Conservation (phyloP, 1,139 yeast genomes). For the Pichia sp. region DNA sequence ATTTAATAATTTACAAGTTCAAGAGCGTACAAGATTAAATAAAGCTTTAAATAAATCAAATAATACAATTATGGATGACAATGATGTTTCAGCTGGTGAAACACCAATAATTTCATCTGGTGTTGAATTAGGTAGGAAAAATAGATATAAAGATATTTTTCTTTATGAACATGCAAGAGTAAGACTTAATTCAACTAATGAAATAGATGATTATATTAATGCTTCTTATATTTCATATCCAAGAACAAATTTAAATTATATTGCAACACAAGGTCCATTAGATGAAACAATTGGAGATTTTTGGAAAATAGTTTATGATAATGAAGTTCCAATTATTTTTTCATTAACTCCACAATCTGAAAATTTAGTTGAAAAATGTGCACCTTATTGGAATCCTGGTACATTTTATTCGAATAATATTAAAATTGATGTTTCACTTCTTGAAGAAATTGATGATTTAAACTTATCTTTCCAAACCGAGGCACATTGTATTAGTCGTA, state of each 20-base stretch:
- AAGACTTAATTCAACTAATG: constrained; percentile 30
- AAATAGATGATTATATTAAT: constrained; percentile 31
- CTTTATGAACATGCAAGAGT: constrained; percentile 52
- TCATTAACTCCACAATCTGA: constrained; percentile 50
- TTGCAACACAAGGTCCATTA: constrained; percentile 56
- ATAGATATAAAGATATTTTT: constrained; percentile 50
- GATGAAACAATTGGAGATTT: constrained; percentile 51
- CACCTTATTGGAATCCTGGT: constrained; percentile 50
- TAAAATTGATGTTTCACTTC: constrained; percentile 30
- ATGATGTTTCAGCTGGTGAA: constrained; percentile 17
- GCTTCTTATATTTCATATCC: constrained; percentile 34
- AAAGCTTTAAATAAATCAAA: constrained; percentile 27
- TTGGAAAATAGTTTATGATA: constrained; percentile 45
- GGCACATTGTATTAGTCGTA: constrained; percentile 26
- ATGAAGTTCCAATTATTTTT: constrained; percentile 37
- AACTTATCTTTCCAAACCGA: constrained; percentile 10
- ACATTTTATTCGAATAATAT: constrained; percentile 37
- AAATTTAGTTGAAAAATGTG: constrained; percentile 48
- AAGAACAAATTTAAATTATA: constrained; percentile 31
- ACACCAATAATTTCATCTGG: constrained; percentile 34
- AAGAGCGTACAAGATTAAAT: constrained; percentile 32
- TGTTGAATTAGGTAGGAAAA: constrained; percentile 49
- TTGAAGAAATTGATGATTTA: constrained; percentile 22
- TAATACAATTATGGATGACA: constrained; percentile 1
- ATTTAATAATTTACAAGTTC: constrained; percentile 31